Base-by-base conservation (phyloP, 345 rosid genomes). In the Salix caprea region DNA sequence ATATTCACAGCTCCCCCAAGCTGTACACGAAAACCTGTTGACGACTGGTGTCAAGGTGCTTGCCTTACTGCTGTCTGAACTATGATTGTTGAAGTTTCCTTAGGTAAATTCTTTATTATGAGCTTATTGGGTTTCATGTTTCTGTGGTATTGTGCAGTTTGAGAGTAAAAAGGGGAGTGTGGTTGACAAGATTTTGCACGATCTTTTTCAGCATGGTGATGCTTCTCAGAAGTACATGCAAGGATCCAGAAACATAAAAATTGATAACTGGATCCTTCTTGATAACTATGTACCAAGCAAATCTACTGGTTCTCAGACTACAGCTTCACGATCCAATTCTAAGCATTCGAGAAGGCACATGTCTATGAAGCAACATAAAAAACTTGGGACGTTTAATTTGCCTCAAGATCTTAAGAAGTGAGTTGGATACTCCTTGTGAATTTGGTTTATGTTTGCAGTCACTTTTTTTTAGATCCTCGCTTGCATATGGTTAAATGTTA, bases 151-250 rank as follows among this genome's bases (percentile, higher is more conserved):
- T 40, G 7, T 78, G 76, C 83, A 94, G 98, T 77, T 86, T 46
- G 81, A 90, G 36, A 76, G 87, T 76, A 78, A 83, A 76, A 89
- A 81, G 77, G 87, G 88, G 83, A 89, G 77, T 79, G 72, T 83
- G 75, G 89, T 85, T 0, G 89, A 90, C 78, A 90, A 84, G 77
- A 74, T 90, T 70, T 79, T 94, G 84, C 90, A 89, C 67, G 91
- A 85, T 9, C 94, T 96, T 77, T 88, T 91, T 71, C 91, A 91
- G 74, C 87, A 82, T 26, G 99, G 99, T 70, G 98, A 96, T 88
- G 85, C 86, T 72, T 88, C 96, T 54, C 91, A 85, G 40, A 96
- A 93, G 79, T 91, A 96, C 84, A 71, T 86, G 86, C 94, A 90
- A 70, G 93, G 97, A 62, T 85, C 86, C 50, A 91, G 87, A 81